Percentiles rank a stretch among this genome's conserved stretches.
phyloP scores from a whole-genome alignment of 2,329 filamentous ascomycete genomes.

The Ambrosiella beaveri region DNA sequence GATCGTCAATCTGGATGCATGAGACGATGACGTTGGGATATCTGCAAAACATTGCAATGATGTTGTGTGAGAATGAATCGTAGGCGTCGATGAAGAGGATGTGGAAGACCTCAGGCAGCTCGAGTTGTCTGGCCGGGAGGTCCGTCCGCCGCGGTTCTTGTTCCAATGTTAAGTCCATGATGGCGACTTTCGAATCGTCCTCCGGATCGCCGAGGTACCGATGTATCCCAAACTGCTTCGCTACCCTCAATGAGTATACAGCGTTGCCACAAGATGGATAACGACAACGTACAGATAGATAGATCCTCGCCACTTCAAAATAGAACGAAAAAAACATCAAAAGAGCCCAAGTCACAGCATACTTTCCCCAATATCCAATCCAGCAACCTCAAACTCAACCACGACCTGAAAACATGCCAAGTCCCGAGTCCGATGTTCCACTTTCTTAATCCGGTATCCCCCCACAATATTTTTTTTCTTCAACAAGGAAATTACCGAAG shows the following conservation, averaged over 20 bases:
- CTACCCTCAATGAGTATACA: no score
- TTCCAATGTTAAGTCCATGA: no score
- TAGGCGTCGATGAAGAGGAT: slow-evolving; percentile 90
- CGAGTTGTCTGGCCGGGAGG: neutral
- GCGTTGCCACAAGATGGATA: no score
- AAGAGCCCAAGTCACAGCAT: no score
- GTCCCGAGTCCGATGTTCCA: neutral
- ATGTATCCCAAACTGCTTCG: no score
- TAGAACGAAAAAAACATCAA: no score
- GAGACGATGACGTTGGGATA: slow-evolving; percentile 46
- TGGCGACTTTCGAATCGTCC: no score
- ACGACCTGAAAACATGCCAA: neutral
- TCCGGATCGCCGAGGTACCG: no score
- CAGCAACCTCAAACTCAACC: neutral
- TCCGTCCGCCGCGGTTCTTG: no score
- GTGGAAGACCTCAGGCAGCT: slow-evolving; percentile 20
- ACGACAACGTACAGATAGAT: no score
- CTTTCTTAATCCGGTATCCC: neutral
- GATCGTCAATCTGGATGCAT: slow-evolving; percentile 53
- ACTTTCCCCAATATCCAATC: neutral
- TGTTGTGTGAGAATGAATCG: slow-evolving; percentile 94
- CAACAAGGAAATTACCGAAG: no score
- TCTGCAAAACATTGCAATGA: slow-evolving; percentile 62
- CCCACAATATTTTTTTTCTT: neutral
- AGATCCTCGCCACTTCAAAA: no score